Conservation (phyloP, 2,329 filamentous ascomycete genomes). For the Neoascochyta sp. region DNA sequence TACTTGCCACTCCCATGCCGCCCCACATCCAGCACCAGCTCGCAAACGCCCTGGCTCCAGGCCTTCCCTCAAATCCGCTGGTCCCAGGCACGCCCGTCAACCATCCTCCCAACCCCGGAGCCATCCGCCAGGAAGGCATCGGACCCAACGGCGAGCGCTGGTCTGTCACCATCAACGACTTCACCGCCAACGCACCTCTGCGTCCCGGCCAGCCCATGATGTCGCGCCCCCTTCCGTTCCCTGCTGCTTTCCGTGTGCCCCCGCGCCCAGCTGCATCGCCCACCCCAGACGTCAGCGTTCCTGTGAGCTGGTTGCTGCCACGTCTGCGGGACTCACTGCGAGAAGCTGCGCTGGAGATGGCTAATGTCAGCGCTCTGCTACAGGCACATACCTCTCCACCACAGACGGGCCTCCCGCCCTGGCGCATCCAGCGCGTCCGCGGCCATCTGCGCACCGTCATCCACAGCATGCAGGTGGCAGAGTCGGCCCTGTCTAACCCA, state of each 20-base stretch:
- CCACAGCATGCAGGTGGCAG: conserved; percentile 24
- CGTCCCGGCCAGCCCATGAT: conserved; percentile 21
- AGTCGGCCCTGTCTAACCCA: conserved; percentile 25
- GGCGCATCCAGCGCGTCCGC: conserved; percentile 28
- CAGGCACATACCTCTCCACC: conserved; percentile 2
- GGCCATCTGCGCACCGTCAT: conserved; percentile 23
- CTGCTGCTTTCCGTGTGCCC: conserved; percentile 16
- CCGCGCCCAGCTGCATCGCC: conserved; percentile 14
- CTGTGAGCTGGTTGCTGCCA: conserved; percentile 12
- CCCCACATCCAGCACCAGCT: conserved; percentile 23
- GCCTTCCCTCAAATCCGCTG: conserved; percentile 3
- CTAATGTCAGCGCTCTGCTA: conserved; percentile 27
- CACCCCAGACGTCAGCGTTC: conserved; percentile 11
- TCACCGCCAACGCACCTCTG: conserved; percentile 25
- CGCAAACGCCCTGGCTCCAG: conserved; percentile 19
- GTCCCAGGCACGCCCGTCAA: conserved; percentile 5
- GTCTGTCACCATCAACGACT: conserved; percentile 52
- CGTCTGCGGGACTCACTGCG: conserved; percentile 23
- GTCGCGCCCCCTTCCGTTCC: conserved; percentile 20
- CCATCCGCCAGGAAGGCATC: conserved; percentile 49
- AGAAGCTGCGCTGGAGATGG: conserved; percentile 30
- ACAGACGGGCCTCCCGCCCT: conserved; percentile 17
- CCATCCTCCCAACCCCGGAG: conserved; percentile 34
- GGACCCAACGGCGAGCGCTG: conserved; percentile 53
- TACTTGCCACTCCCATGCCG: conserved; percentile 15